These are phyloP conservation scores for Gryganskiella cystojenkinii DNA, from an alignment of 192 early-diverging fungal genomes.

Conservation along the genomic window DNA sequence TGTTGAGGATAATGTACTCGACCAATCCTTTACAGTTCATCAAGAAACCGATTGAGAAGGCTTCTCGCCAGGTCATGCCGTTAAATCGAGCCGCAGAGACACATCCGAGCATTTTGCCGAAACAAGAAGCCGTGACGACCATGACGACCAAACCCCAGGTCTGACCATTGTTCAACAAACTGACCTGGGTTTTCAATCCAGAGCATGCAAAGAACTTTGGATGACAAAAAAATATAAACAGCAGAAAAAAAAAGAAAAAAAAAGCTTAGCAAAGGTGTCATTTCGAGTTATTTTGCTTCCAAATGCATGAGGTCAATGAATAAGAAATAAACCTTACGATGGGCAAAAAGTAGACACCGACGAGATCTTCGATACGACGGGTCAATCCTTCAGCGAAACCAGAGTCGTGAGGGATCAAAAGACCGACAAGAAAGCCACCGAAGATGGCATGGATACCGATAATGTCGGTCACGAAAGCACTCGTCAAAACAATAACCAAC, in stretches of 20 bases:
- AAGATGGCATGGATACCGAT: slow-evolving; percentile 93
- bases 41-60: slow-evolving; percentile 81
- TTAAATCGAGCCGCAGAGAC: slow-evolving; percentile 67
- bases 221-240: background rate
- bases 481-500: slow-evolving; percentile 74
- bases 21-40: slow-evolving; percentile 97
- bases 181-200: slow-evolving; percentile 86
- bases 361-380: slow-evolving; percentile 90
- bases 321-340: slow-evolving; percentile 60
- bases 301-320: background rate
- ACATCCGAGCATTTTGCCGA: slow-evolving; percentile 88
- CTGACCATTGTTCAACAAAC: slow-evolving; percentile 69
- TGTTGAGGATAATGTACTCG: slow-evolving; percentile 95
- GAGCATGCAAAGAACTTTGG: slow-evolving; percentile 94
- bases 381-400: slow-evolving; percentile 87
- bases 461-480: slow-evolving; percentile 81
- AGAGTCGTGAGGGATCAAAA: slow-evolving; percentile 85
- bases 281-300: no score
- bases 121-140: slow-evolving; percentile 72
- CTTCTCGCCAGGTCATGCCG: slow-evolving; percentile 83
- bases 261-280: no score
- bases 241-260: background rate
- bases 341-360: slow-evolving; percentile 85
- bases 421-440: slow-evolving; percentile 87
- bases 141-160: slow-evolving; percentile 84